phyloP scores from a whole-genome alignment of 2,329 filamentous ascomycete genomes.

The Aspergillus luchuensis region DNA sequence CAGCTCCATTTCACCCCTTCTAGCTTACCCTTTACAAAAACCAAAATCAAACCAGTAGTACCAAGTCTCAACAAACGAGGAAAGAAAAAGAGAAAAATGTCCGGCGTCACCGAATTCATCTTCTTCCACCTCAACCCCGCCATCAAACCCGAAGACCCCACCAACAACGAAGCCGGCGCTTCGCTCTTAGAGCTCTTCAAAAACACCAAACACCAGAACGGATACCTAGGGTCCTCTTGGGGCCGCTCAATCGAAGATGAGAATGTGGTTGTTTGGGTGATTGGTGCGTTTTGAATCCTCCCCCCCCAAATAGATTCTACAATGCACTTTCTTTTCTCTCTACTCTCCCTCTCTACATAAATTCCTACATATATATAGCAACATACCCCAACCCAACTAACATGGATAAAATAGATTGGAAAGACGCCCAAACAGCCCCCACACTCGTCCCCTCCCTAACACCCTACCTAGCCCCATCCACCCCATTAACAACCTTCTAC shows the following conservation, averaged over 20 bases:
- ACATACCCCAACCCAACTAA: too few species aligned
- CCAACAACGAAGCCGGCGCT: conserved; percentile 36
- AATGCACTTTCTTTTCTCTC: background rate
- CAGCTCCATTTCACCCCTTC: too few species aligned
- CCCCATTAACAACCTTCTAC: conserved; percentile 31
- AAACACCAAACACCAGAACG: conserved; percentile 35
- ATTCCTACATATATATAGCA: background rate
- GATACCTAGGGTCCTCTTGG: conserved; percentile 40
- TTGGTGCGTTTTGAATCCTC: conserved; percentile 34
- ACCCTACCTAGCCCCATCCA: conserved; percentile 17
- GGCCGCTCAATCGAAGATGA: conserved; percentile 41
- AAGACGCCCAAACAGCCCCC: conserved; percentile 28
- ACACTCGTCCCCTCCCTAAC: conserved; percentile 14
- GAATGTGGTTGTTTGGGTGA: conserved; percentile 39
- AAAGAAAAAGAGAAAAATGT: conserved; percentile 18
- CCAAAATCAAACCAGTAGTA: background rate
- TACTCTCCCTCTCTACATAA: background rate
- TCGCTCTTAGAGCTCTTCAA: conserved; percentile 32
- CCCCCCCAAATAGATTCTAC: background rate
- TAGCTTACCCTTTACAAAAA: background rate
- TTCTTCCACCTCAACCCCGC: conserved; percentile 40
- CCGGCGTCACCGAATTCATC: conserved; percentile 38
- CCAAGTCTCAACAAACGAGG: background rate
- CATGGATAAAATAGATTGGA: conserved; percentile 31
- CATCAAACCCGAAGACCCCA: conserved; percentile 41